Conservation (phyloP, 129 eudicot genomes). For the Logfia minima region DNA sequence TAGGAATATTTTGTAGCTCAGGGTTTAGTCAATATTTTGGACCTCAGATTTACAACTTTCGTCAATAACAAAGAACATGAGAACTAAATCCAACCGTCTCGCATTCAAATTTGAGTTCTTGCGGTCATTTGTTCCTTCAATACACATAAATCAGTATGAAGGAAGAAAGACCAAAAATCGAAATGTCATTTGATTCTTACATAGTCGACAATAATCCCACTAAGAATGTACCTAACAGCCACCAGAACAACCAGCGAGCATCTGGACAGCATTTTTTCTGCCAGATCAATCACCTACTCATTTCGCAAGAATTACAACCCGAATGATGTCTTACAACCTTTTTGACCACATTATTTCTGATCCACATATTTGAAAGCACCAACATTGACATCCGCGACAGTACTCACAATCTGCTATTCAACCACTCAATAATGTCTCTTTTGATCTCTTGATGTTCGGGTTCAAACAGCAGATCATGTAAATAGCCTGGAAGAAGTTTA, state of each 20-base stretch:
- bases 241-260: constrained; percentile 2
- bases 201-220: not conserved
- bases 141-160: not conserved
- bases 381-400: too few species aligned
- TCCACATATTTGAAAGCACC: not conserved
- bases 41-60: too few species aligned
- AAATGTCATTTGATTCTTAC: constrained; percentile 1
- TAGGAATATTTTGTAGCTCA: too few species aligned
- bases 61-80: not conserved
- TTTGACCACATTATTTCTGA: constrained; percentile 20
- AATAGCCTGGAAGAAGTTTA: constrained; percentile 51
- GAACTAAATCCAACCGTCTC: not conserved
- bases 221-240: constrained; percentile 27
- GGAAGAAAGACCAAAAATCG: not conserved
- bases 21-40: too few species aligned
- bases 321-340: not conserved
- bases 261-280: constrained; percentile 26
- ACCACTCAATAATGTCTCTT: constrained; percentile 62
- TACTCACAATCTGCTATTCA: constrained; percentile 45
- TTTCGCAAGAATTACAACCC: constrained; percentile 23
- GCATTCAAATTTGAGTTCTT: not conserved
- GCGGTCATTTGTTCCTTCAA: not conserved
- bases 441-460: constrained; percentile 63
- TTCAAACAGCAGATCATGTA: constrained; percentile 83
- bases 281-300: constrained; percentile 20